Base-by-base conservation (phyloP, 371 early-diverging fungal species). In the Dentiscutata heterogama region DNA sequence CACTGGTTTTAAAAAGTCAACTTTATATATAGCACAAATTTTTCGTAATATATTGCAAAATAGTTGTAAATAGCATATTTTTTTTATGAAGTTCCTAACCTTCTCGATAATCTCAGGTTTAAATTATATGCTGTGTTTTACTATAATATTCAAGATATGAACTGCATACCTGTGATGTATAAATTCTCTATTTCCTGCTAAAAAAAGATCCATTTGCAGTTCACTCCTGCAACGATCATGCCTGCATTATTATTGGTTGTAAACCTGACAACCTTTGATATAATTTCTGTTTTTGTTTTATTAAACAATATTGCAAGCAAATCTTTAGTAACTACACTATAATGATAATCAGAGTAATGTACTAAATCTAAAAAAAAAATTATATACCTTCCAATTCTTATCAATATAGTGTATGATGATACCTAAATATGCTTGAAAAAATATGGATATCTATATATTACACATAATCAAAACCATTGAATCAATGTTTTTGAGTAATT, bases 141-240 rank as follows among this genome's bases (percentile, higher is more conserved):
- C 42, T 60, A 51, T 35, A 60, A 76, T 60, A 76, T 76, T 76
- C 22, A 76, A 61, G 22, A 60, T 39, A 61, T 76, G 60, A 14
- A 18, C 61, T 20, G 60, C 58, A 60, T 61, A 76, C n/a, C 76
- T 20, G 60, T 76, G 60, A 42, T 76, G 61, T 31, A 11, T 25
- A 60, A 35, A 76, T 39, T 76, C 61, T 1, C 25, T 20, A 76
- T 76, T 27, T 35, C 8, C 61, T 3, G 10, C 27, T 58, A 18
- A 39, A 18, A 22, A 13, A 70, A 70, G 39, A 10, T 3, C 35
- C 4, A 8, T 2, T 35, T 76, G 1, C 60, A 76, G 60, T 61
- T 74, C 74, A 74, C n/a, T 8, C 56, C 16, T 46, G 50, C 39
- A 18, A 72, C 11, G 29, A 60, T 20, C 61, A 76, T 76, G 27